A percentile compares a stretch with the other conserved stretches of the same genome.
Conservation (phyloP, 208 protist species). For the Trypanosomatidae sp. region DNA sequence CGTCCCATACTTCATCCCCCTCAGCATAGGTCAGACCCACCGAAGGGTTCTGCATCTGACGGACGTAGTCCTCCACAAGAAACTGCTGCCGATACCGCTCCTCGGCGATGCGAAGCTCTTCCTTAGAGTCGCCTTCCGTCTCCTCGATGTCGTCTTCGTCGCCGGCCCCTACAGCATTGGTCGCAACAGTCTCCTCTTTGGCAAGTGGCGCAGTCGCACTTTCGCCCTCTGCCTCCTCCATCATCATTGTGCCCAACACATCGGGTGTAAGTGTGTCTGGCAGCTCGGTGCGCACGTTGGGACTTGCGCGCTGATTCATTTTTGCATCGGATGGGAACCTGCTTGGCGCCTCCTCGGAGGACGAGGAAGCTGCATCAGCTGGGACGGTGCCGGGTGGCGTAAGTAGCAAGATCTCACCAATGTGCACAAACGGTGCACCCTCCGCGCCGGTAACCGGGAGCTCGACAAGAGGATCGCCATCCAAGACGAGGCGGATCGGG, state of each 20-base stretch:
- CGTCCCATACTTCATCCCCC: conserved; percentile 89
- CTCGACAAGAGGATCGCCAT: conserved; percentile 79
- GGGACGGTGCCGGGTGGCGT: conserved; percentile 8
- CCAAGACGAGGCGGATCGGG: conserved; percentile 76
- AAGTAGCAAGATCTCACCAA: conserved; percentile 78
- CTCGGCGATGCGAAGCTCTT: conserved; percentile 20
- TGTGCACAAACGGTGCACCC: conserved; percentile 70
- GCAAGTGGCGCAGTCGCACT: background rate
- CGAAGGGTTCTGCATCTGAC: conserved; percentile 43
- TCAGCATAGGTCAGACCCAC: conserved; percentile 80
- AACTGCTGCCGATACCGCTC: conserved; percentile 50
- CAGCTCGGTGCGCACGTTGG: too few species aligned
- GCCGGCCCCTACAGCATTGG: background rate
- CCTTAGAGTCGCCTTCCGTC: conserved; percentile 8
- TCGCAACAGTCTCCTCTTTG: background rate
- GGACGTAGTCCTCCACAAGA: conserved; percentile 68
- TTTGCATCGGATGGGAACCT: too few species aligned
- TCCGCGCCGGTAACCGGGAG: conserved; percentile 79
- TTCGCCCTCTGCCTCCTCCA: background rate
- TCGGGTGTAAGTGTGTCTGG: conserved; percentile 35
- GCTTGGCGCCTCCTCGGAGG: background rate
- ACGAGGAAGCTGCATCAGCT: too few species aligned
- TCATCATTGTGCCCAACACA: conserved; percentile 20
- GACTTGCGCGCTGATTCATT: too few species aligned
- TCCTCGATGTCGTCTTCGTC: too few species aligned